A percentile compares a stretch with the other conserved stretches of the same genome.
Evolutionary conservation across 2,329 filamentous ascomycete genomes (phyloP).

Genomic region (Calonectria leucothoes): DNA sequence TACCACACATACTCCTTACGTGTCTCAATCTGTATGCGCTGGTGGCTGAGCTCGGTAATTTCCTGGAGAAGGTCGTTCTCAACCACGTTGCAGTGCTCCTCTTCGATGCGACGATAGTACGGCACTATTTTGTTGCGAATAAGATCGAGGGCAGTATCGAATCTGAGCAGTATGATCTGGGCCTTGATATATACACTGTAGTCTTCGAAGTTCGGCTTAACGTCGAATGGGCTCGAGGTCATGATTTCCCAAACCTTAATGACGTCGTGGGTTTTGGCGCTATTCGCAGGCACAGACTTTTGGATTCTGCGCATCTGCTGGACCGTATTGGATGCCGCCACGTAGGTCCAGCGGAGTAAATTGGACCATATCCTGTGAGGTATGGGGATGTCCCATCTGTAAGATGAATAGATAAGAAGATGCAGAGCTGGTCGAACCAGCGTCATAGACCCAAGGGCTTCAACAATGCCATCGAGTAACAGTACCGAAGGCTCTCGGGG

Average conservation of each 20-base stretch:
- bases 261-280: constrained; percentile 57
- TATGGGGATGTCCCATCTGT: constrained; percentile 68
- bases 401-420: constrained; percentile 72
- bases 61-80: constrained; percentile 48
- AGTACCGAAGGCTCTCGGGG: constrained; percentile 67
- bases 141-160: constrained; percentile 48
- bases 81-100: constrained; percentile 42
- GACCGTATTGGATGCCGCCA: constrained; percentile 58
- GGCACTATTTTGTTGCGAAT: constrained; percentile 56
- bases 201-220: constrained; percentile 68
- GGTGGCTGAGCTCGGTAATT: constrained; percentile 26
- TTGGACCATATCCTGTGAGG: constrained; percentile 71
- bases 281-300: constrained; percentile 40
- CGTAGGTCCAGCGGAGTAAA: constrained; percentile 74
- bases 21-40: constrained; percentile 43
- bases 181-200: constrained; percentile 58
- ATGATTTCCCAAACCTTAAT: constrained; percentile 69
- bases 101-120: constrained; percentile 44
- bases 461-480: constrained; percentile 75
- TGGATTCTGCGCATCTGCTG: constrained; percentile 51
- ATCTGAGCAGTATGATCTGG: constrained; percentile 46
- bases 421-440: constrained; percentile 69
- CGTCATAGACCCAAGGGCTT: constrained; percentile 75
- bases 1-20: constrained; percentile 48
- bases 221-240: constrained; percentile 66